phyloP scores from a whole-genome alignment of 2,329 filamentous ascomycete genomes.

The Fusarium caatingaense region DNA sequence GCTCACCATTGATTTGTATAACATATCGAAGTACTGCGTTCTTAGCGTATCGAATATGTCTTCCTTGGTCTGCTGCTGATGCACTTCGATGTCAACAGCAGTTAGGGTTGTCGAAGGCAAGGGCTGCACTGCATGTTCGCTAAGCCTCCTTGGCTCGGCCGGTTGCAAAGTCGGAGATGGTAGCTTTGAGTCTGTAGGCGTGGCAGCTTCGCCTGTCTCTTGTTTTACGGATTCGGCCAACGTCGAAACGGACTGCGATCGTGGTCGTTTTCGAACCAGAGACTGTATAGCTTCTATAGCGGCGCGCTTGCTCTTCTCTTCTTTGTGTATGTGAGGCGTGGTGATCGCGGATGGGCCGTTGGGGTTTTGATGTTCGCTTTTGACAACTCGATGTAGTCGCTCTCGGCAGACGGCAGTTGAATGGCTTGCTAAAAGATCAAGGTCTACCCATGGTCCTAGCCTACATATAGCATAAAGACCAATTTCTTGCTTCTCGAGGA shows the following conservation, averaged over 20 bases:
- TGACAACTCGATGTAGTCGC: slow-evolving; percentile 43
- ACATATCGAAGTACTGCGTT: slow-evolving; percentile 67
- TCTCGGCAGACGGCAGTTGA: slow-evolving; percentile 57
- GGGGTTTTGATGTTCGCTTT: slow-evolving; percentile 28
- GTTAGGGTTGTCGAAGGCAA: background rate
- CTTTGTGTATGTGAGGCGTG: slow-evolving; percentile 60
- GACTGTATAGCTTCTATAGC: slow-evolving; percentile 74
- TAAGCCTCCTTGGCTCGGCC: slow-evolving; percentile 21
- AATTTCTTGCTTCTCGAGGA: slow-evolving; percentile 71
- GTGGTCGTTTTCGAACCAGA: slow-evolving; percentile 64
- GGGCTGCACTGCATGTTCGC: background rate
- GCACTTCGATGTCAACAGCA: slow-evolving; percentile 9
- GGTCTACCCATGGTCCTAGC: slow-evolving; percentile 73
- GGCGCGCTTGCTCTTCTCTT: slow-evolving; percentile 65
- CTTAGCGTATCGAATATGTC: slow-evolving; percentile 69
- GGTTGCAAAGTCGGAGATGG: slow-evolving; percentile 36
- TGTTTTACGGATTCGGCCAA: slow-evolving; percentile 44
- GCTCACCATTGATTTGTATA: slow-evolving; percentile 72
- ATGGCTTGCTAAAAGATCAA: slow-evolving; percentile 62
- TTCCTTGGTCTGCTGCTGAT: slow-evolving; percentile 57
- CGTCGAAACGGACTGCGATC: slow-evolving; percentile 58
- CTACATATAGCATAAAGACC: slow-evolving; percentile 76
- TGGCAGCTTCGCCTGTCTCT: slow-evolving; percentile 32
- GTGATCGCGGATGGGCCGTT: slow-evolving; percentile 48
- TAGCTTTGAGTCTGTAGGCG: slow-evolving; percentile 30